Evolutionary conservation across 495 filamentous ascomycete species (phyloP).

Genomic region (Podospora anserina): DNA sequence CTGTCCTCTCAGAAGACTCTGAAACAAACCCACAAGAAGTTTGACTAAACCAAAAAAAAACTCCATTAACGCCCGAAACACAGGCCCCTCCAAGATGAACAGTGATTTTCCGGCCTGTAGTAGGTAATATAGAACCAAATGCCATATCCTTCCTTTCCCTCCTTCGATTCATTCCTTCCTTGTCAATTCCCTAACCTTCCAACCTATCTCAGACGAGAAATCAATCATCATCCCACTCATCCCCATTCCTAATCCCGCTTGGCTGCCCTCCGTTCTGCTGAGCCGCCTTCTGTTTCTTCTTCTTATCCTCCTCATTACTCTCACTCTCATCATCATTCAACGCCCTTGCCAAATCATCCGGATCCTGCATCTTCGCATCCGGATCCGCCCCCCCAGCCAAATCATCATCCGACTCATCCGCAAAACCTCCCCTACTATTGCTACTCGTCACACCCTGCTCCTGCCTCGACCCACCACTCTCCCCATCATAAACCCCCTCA

Average conservation of each 20-base stretch:
- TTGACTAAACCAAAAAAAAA: background rate
- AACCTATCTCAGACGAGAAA: background rate
- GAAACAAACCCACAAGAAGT: too few relatives aligned
- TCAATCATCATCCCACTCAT: constrained; percentile 43
- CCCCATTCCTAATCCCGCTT: constrained; percentile 37
- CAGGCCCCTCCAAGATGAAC: background rate
- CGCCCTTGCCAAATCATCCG: constrained; percentile 52
- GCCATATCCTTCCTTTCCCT: background rate
- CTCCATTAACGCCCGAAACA: background rate
- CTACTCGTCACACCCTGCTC: constrained; percentile 16
- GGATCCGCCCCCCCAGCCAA: constrained; percentile 43
- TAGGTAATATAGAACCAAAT: background rate
- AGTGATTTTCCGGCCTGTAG: background rate
- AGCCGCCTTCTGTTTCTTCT: constrained; percentile 4
- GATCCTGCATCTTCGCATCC: constrained; percentile 56
- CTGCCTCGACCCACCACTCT: constrained; percentile 31
- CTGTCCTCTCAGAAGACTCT: background rate
- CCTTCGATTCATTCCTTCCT: background rate
- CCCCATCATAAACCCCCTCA: constrained; percentile 58
- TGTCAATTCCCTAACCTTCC: background rate
- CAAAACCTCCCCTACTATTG: background rate
- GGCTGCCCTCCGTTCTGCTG: constrained; percentile 17
- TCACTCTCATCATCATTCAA: constrained; percentile 50
- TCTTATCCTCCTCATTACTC: constrained; percentile 13
- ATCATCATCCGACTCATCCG: constrained; percentile 12